Evolutionary conservation across 345 rosid genomes (phyloP).

Genomic region (Carallia brachiata): DNA sequence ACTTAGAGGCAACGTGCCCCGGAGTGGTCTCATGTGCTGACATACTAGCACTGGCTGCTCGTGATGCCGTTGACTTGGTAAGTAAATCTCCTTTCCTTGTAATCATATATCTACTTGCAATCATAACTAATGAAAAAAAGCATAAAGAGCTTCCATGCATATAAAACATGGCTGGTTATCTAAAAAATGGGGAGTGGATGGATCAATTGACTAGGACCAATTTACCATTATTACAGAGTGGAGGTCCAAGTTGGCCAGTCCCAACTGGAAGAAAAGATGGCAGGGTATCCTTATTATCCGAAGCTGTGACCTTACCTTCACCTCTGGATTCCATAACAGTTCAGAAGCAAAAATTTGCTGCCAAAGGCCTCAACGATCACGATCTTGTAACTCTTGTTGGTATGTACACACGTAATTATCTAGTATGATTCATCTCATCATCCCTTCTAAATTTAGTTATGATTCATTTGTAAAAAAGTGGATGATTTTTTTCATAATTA

Average conservation of each 20-base stretch:
- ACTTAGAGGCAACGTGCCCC: slow-evolving; percentile 35
- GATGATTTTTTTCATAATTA: no score
- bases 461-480: no score
- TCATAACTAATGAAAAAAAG: neutral
- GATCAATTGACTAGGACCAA: neutral
- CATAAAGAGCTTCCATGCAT: no score
- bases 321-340: slow-evolving; percentile 40
- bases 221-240: slow-evolving; percentile 36
- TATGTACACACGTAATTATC: slow-evolving; percentile 10
- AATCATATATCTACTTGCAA: neutral
- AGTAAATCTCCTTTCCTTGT: neutral
- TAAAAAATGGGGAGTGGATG: no score
- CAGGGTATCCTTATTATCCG: slow-evolving; percentile 49
- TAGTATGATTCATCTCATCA: neutral
- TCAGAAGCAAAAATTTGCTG: slow-evolving; percentile 63
- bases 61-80: slow-evolving; percentile 42
- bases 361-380: slow-evolving; percentile 55
- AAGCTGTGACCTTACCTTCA: slow-evolving; percentile 55
- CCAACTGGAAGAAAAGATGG: slow-evolving; percentile 83
- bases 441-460: no score
- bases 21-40: slow-evolving; percentile 46
- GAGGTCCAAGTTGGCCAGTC: slow-evolving; percentile 68
- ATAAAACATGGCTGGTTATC: no score
- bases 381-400: slow-evolving; percentile 74
- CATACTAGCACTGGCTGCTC: slow-evolving; percentile 40